Evolutionary conservation across 176 grass and related monocot species (phyloP).

Genomic region (Melocanna baccifera): DNA sequence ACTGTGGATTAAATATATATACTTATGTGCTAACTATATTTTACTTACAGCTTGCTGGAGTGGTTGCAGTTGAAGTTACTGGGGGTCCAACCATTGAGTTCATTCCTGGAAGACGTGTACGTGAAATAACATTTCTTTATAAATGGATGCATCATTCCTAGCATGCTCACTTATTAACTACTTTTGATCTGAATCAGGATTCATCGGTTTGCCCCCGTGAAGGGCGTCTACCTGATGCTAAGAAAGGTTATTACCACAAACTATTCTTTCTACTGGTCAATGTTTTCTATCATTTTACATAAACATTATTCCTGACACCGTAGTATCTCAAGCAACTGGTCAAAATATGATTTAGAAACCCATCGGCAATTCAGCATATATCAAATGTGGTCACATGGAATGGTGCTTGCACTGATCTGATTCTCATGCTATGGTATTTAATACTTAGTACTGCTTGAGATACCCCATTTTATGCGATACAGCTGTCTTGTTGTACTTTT

Average conservation of each 20-base stretch:
- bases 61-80: slow-evolving; percentile 94
- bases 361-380: background rate
- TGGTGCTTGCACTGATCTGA: background rate
- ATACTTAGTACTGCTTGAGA: background rate
- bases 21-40: slow-evolving; percentile 16
- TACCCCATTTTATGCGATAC: background rate
- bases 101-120: slow-evolving; percentile 81
- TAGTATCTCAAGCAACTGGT: background rate
- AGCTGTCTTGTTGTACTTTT: slow-evolving; percentile 1
- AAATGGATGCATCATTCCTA: background rate
- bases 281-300: background rate
- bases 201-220: slow-evolving; percentile 85
- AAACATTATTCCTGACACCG: background rate
- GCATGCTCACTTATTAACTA: slow-evolving; percentile 17
- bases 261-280: background rate
- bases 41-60: slow-evolving; percentile 80
- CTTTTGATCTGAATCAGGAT: slow-evolving; percentile 63
- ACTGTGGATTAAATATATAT: background rate
- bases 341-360: background rate
- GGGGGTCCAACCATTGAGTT: slow-evolving; percentile 87
- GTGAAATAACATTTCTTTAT: slow-evolving; percentile 3
- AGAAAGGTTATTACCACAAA: slow-evolving; percentile 56
- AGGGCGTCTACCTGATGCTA: slow-evolving; percentile 89
- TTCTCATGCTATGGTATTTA: background rate
- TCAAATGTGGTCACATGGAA: background rate